Evolutionary conservation across 2,329 filamentous ascomycete species (phyloP).

Genomic region (Chalara sp.): DNA sequence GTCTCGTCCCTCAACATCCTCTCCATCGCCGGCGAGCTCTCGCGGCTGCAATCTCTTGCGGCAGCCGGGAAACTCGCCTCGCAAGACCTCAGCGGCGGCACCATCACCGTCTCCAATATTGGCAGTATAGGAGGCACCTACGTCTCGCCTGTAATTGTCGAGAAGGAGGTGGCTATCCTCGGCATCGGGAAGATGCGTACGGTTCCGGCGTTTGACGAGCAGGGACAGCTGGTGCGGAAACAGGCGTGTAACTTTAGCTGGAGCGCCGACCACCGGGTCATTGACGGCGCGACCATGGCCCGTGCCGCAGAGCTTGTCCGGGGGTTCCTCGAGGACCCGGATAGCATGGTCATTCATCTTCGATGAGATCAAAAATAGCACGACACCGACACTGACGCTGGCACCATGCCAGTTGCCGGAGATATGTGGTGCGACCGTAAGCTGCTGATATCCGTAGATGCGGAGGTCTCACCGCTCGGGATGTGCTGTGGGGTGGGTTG

Average conservation of each 20-base stretch:
- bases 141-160: slow-evolving; percentile 83
- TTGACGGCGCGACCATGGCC: slow-evolving; percentile 93
- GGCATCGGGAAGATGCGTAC: slow-evolving; percentile 77
- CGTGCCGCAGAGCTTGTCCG: slow-evolving; percentile 79
- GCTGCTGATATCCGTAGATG: no score
- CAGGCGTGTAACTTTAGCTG: slow-evolving; percentile 89
- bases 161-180: slow-evolving; percentile 85
- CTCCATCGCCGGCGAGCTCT: slow-evolving; percentile 70
- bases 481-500: no score
- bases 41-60: slow-evolving; percentile 66
- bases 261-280: slow-evolving; percentile 90
- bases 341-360: slow-evolving; percentile 78
- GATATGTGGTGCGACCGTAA: no score
- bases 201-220: slow-evolving; percentile 68
- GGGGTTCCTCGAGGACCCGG: slow-evolving; percentile 74
- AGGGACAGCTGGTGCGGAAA: slow-evolving; percentile 56
- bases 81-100: slow-evolving; percentile 75
- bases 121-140: slow-evolving; percentile 92
- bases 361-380: slow-evolving; percentile 39
- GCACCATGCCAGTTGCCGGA: no score
- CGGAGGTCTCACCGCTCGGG: no score
- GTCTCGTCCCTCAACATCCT: slow-evolving; percentile 71
- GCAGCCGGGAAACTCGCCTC: slow-evolving; percentile 66
- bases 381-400: not conserved
- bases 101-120: slow-evolving; percentile 95